Conservation (phyloP, 129 eudicot species). For the Oenanthe sinensis region DNA sequence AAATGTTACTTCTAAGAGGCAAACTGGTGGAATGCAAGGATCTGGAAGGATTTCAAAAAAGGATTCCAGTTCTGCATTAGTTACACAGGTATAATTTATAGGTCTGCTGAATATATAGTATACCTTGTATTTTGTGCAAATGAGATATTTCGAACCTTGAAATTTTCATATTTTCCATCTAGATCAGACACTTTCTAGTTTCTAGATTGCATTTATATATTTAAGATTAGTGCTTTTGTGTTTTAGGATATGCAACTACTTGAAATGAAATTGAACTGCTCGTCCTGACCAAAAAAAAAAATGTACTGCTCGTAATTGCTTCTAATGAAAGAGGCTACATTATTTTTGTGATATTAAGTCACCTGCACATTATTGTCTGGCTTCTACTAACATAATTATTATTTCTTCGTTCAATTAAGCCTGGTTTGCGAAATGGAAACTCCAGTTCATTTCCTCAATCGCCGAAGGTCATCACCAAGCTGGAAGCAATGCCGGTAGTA, state of each 20-base stretch:
- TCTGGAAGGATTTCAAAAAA: constrained; percentile 26
- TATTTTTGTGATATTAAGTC: background rate
- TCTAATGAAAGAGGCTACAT: background rate
- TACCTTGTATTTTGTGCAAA: background rate
- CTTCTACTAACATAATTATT: constrained; percentile 10
- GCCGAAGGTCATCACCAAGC: constrained; percentile 19
- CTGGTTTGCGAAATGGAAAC: constrained; percentile 31
- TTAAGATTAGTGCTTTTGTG: background rate
- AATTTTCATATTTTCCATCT: background rate
- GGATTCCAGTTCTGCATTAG: constrained; percentile 19
- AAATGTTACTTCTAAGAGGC: constrained; percentile 24
- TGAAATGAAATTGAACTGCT: background rate
- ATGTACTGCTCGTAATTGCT: background rate
- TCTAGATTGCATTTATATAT: background rate
- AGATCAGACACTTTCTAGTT: background rate
- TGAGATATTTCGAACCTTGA: background rate
- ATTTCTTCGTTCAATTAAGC: constrained; percentile 22
- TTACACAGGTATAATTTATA: constrained; percentile 19
- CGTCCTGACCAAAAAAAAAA: background rate
- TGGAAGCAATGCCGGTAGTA: constrained; percentile 18
- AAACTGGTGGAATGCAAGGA: constrained; percentile 22
- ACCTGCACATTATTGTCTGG: background rate
- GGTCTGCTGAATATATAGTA: background rate
- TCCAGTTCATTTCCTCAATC: constrained; percentile 38
- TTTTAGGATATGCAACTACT: background rate